Conservation (phyloP, 2,329 filamentous ascomycete genomes). For the Chrysosporium queenslandicum region DNA sequence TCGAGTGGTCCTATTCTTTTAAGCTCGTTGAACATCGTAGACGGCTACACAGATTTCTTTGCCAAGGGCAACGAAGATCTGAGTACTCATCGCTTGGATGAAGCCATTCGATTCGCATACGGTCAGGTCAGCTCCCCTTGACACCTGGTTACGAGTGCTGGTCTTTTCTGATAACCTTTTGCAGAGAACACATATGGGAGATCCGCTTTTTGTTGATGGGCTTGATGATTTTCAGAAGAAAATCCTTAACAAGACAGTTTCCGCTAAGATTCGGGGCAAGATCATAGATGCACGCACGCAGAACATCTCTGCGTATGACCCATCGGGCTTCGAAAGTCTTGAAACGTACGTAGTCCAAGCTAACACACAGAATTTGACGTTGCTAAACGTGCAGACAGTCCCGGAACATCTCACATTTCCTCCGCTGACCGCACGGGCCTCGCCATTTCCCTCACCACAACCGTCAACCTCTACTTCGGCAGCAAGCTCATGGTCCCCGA, state of each 20-base stretch:
- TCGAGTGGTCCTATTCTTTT: slow-evolving; percentile 68
- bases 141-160: not conserved
- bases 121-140: slow-evolving; percentile 39
- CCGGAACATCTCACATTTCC: slow-evolving; percentile 47
- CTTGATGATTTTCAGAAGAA: slow-evolving; percentile 53
- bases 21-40: slow-evolving; percentile 69
- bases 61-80: slow-evolving; percentile 50
- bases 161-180: not conserved
- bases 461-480: slow-evolving; percentile 79
- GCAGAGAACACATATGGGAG: slow-evolving; percentile 65
- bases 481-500: slow-evolving; percentile 66
- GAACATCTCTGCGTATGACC: slow-evolving; percentile 64
- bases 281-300: slow-evolving; percentile 66
- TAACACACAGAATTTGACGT: no score
- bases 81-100: slow-evolving; percentile 71
- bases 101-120: slow-evolving; percentile 85
- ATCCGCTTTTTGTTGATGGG: slow-evolving; percentile 62
- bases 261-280: slow-evolving; percentile 49
- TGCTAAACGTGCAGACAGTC: no score
- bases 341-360: slow-evolving; percentile 41
- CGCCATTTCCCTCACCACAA: slow-evolving; percentile 73
- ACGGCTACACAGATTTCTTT: slow-evolving; percentile 60
- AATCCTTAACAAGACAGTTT: slow-evolving; percentile 56
- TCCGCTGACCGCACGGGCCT: slow-evolving; percentile 63
- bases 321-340: slow-evolving; percentile 53